Evolutionary conservation across 345 rosid species (phyloP).

Genomic region (Hirschfeldia incana): DNA sequence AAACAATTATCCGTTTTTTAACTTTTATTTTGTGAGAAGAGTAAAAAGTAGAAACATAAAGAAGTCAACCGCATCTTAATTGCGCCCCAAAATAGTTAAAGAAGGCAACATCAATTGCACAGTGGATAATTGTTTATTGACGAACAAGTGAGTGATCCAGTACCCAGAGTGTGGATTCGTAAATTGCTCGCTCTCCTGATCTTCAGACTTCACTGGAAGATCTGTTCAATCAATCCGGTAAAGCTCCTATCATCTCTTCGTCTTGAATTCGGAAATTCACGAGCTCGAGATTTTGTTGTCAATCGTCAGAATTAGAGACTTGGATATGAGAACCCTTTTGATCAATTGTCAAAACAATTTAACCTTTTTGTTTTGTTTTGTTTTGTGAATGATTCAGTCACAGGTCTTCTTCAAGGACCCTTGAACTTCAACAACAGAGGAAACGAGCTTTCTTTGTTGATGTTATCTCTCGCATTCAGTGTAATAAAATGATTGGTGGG

Average conservation of each 20-base stretch:
- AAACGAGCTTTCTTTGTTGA: slow-evolving; percentile 10
- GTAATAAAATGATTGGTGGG: slow-evolving; percentile 31
- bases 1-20: no score
- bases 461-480: slow-evolving; percentile 22
- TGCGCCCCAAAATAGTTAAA: neutral
- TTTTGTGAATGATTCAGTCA: neutral
- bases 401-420: slow-evolving; percentile 4
- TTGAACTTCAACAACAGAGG: slow-evolving; percentile 22
- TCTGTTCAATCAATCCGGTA: slow-evolving; percentile 25
- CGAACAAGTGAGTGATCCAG: slow-evolving; percentile 26
- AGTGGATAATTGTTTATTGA: neutral
- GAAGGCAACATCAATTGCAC: neutral
- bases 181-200: neutral
- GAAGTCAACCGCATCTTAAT: neutral
- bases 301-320: neutral
- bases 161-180: slow-evolving; percentile 6
- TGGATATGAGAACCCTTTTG: slow-evolving; percentile 1
- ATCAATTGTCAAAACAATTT: neutral
- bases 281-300: neutral
- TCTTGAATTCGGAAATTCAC: neutral
- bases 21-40: neutral
- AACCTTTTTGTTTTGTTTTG: neutral
- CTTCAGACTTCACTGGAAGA: slow-evolving; percentile 16
- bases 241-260: neutral
- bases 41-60: neutral